A percentile compares a stretch with the other conserved stretches of the same genome.
These are phyloP conservation scores for Paraglomus brasilianum DNA, from an alignment of 192 early-diverging fungal genomes.

Conservation along the genomic window DNA sequence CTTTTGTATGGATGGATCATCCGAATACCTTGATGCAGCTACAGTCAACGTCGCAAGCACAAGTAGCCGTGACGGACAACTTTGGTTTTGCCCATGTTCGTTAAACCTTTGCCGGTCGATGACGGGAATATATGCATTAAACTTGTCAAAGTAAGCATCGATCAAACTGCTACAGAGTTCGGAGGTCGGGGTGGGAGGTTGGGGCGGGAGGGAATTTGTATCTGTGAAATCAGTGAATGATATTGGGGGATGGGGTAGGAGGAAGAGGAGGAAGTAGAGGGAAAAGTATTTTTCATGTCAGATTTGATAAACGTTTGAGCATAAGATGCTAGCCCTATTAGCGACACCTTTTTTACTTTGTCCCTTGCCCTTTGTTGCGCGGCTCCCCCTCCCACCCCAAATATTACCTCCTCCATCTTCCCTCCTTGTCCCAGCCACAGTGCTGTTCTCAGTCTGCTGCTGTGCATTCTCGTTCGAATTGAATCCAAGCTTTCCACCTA, in stretches of 20 bases:
- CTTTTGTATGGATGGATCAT: conserved; percentile 31
- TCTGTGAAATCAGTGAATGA: background rate
- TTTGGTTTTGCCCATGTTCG: conserved; percentile 5
- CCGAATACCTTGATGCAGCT: conserved; percentile 20
- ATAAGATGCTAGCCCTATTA: background rate
- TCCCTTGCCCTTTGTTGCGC: too few species aligned
- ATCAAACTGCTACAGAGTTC: conserved; percentile 26
- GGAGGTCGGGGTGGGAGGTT: background rate
- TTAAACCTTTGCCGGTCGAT: conserved; percentile 28
- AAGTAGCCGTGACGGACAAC: conserved; percentile 11
- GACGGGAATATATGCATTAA: conserved; percentile 17
- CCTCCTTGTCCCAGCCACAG: background rate
- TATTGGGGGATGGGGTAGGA: background rate
- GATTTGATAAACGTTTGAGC: background rate
- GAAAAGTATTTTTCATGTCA: background rate
- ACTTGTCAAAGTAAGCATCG: conserved; percentile 13
- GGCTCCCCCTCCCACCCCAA: too few species aligned
- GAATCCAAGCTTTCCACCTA: background rate
- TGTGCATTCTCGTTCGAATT: background rate
- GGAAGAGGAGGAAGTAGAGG: background rate
- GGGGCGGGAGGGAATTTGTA: background rate
- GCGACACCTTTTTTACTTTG: too few species aligned
- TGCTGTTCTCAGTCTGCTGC: background rate
- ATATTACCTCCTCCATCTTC: too few species aligned
- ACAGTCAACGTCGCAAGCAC: conserved; percentile 15